phyloP scores from a whole-genome alignment of 306 rosid species.

The Purshia tridentata region DNA sequence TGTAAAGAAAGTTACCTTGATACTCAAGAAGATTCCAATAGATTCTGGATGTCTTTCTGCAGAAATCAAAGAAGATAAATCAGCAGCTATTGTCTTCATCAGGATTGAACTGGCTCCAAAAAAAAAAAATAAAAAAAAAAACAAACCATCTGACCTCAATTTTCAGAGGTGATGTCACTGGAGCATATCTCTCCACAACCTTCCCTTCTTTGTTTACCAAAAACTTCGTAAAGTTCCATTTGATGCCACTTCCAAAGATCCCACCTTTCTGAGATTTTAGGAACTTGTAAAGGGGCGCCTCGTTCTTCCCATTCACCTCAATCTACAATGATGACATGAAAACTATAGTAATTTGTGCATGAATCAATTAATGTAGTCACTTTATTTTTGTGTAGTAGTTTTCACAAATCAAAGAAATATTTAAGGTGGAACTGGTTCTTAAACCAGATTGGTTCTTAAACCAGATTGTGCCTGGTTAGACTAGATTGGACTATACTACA shows the following conservation, averaged over 20 bases:
- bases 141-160: conserved; percentile 66
- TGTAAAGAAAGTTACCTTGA: conserved; percentile 23
- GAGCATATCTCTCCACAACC: conserved; percentile 88
- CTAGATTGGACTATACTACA: no score
- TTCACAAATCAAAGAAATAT: background rate
- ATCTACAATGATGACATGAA: conserved; percentile 34
- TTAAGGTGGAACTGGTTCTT: background rate
- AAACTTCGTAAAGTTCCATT: conserved; percentile 97
- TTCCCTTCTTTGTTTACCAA: conserved; percentile 75
- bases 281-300: conserved; percentile 66
- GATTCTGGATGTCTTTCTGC: conserved; percentile 80
- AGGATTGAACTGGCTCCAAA: background rate
- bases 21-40: conserved; percentile 58
- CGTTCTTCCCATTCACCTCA: conserved; percentile 81
- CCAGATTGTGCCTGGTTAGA: no score
- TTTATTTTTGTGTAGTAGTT: background rate
- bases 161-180: conserved; percentile 76
- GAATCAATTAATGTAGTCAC: background rate
- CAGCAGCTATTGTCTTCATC: background rate
- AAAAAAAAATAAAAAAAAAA: no score
- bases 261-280: conserved; percentile 72
- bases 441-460: no score
- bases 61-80: conserved; percentile 25
- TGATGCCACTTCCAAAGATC: conserved; percentile 75
- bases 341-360: background rate